Evolutionary conservation across 805 yeast species (phyloP), one percentile per base, ranked within the genome.

Genomic region (Yamadazyma laniorum): DNA sequence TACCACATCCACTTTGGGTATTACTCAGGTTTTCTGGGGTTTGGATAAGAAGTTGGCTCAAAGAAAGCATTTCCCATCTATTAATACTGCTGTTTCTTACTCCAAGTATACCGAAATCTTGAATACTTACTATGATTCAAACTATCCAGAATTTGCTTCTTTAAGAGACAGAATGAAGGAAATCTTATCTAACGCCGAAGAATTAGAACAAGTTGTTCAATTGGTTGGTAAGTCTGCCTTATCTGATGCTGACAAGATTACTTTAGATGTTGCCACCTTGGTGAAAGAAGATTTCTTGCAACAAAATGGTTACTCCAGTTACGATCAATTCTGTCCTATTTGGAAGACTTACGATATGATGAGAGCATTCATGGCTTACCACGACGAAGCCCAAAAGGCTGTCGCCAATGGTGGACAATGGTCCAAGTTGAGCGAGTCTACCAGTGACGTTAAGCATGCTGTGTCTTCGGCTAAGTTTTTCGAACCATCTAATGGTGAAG

Each of bases 11-110:
- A 93, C 99, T 25, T 79, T 93, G 59, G 98, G 97, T 85, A 93
- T 93, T 54, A 93, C 99, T n/a, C 99, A 93, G 74, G 99, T 93
- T 37, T 93, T 93, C 74, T 93, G 99, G 99, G 99, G 99, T 71
- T 79, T 93, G 67, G 99, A 93, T 72, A 93, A 93, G 72, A 93
- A 91, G 69, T 79, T 93, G 59, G 99, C 99, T 17, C 99, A 93
- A 76, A 90, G 99, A 77, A 93, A 93, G 73, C 99, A 93, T 74
- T 93, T 93, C 87, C 99, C 99, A 54, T 91, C 98, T 25, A 86
- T 93, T 62, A 93, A 93, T 72, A 93, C 99, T 11, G 77, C 95
- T 8, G 90, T 87, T 18, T 93, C 99, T 15, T 93, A 93, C 72
- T 93, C 99, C 53, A 93, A 93, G 74, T 93, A 93, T 72, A 90